phyloP scores from a whole-genome alignment of 768 basidiomycete species.

The Mycena alexandri region DNA sequence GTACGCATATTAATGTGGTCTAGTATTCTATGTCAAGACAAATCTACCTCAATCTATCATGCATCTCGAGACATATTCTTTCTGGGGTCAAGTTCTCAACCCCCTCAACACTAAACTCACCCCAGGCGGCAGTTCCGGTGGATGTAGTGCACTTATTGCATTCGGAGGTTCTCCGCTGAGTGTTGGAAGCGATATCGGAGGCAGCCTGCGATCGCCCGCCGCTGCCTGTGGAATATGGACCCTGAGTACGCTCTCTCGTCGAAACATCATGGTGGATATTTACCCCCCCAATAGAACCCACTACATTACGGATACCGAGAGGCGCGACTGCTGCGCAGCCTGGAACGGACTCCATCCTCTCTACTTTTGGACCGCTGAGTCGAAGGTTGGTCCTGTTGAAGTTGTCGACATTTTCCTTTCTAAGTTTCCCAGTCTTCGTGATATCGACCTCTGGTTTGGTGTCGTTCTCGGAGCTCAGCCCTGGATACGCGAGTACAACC shows the following conservation, averaged over 20 bases:
- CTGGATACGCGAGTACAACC: conserved; percentile 55
- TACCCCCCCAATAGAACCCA: conserved; percentile 29
- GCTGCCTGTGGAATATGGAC: conserved; percentile 38
- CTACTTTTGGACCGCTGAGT: conserved; percentile 68
- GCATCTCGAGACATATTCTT: conserved; percentile 52
- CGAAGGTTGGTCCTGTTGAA: conserved; percentile 46
- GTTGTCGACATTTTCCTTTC: not conserved
- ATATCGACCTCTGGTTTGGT: conserved; percentile 48
- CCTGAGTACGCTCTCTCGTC: conserved; percentile 8
- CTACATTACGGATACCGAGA: conserved; percentile 62
- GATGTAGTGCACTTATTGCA: conserved; percentile 62
- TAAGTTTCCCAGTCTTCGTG: conserved; percentile 42
- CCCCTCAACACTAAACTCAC: conserved; percentile 59
- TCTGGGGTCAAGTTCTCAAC: conserved; percentile 54
- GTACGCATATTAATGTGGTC: not conserved
- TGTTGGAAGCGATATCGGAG: conserved; percentile 55
- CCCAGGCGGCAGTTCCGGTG: conserved; percentile 66
- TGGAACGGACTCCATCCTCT: conserved; percentile 63
- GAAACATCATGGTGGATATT: not conserved
- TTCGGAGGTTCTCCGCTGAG: conserved; percentile 60
- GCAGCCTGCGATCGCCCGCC: conserved; percentile 51
- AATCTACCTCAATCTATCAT: conserved; percentile 59
- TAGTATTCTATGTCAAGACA: conserved; percentile 59
- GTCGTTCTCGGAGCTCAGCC: conserved; percentile 51
- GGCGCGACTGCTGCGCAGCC: conserved; percentile 52